phyloP scores from a whole-genome alignment of 2,329 filamentous ascomycete species.

The Cladosporium sp. region DNA sequence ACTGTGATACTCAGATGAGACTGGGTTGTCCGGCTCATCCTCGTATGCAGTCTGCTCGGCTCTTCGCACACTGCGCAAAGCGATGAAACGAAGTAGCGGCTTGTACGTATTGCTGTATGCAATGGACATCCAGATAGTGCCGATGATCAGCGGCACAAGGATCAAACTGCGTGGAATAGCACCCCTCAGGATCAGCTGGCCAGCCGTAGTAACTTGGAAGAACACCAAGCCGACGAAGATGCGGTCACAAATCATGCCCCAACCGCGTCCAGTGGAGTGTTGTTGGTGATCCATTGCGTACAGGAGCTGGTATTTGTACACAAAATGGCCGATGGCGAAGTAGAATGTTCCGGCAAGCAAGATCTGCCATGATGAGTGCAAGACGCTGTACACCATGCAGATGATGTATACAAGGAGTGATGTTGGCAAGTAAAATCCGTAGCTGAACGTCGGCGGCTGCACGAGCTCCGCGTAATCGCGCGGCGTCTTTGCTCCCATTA shows the following conservation, averaged over 20 bases:
- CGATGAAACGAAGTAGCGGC: constrained; percentile 89
- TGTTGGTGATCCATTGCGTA: constrained; percentile 98
- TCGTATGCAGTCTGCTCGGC: constrained; percentile 53
- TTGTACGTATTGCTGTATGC: constrained; percentile 80
- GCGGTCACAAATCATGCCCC: constrained; percentile 95
- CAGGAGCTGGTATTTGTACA: constrained; percentile 94
- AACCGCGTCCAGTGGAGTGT: constrained; percentile 88
- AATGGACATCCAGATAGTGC: constrained; percentile 86
- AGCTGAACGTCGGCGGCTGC: constrained; percentile 84
- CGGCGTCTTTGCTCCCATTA: constrained; percentile 79
- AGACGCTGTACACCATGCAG: constrained; percentile 89
- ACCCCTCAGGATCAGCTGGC: constrained; percentile 72
- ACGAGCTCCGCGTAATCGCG: constrained; percentile 82
- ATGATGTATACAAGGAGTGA: constrained; percentile 92
- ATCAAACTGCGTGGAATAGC: constrained; percentile 73
- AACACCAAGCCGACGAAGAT: constrained; percentile 82
- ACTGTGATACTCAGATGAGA: constrained; percentile 1
- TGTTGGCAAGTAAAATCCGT: constrained; percentile 93
- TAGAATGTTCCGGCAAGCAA: constrained; percentile 76
- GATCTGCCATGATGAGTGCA: constrained; percentile 76
- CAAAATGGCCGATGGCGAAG: constrained; percentile 79
- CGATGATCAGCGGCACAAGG: constrained; percentile 72
- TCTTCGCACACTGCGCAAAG: constrained; percentile 77
- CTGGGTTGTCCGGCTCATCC: constrained; percentile 18
- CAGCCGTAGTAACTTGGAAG: constrained; percentile 89